Conservation (phyloP, 768 basidiomycete genomes). For the Mycena haematopus region DNA sequence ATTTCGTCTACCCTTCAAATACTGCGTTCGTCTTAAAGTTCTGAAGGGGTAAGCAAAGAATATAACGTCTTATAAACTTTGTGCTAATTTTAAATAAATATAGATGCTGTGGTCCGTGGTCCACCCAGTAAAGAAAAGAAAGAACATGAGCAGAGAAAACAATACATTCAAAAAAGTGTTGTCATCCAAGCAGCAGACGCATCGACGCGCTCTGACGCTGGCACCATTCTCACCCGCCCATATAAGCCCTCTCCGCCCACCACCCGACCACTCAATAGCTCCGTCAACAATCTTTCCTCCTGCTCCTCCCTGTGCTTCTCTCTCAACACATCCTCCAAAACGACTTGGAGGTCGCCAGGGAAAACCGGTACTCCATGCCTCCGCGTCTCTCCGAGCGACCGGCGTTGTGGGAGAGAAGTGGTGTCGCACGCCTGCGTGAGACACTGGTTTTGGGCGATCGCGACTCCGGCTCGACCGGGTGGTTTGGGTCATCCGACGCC, state of each 20-base stretch:
- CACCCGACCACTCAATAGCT: slow-evolving; percentile 8
- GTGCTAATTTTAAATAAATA: too few species aligned
- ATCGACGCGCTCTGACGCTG: slow-evolving; percentile 7
- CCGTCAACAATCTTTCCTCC: slow-evolving; percentile 8
- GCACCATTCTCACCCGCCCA: slow-evolving; percentile 15
- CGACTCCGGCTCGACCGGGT: slow-evolving; percentile 5
- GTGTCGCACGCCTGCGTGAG: not conserved
- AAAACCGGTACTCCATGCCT: slow-evolving; percentile 14
- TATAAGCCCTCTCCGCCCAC: slow-evolving; percentile 13
- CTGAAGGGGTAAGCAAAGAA: too few species aligned
- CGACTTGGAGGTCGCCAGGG: not conserved
- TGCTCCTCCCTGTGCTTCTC: not conserved
- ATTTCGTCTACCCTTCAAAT: too few species aligned
- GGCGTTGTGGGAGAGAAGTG: not conserved
- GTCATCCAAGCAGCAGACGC: slow-evolving; percentile 16
- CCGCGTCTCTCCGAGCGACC: slow-evolving; percentile 3
- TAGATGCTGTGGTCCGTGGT: too few species aligned
- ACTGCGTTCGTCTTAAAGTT: too few species aligned
- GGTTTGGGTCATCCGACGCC: not conserved
- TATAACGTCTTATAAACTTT: too few species aligned
- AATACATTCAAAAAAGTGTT: slow-evolving; percentile 14
- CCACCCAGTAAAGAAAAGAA: not conserved
- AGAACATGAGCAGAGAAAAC: not conserved
- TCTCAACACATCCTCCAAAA: slow-evolving; percentile 5
- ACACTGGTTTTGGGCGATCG: not conserved